Conservation (phyloP, 2,329 filamentous ascomycete genomes). For the Penicillium frequentans region DNA sequence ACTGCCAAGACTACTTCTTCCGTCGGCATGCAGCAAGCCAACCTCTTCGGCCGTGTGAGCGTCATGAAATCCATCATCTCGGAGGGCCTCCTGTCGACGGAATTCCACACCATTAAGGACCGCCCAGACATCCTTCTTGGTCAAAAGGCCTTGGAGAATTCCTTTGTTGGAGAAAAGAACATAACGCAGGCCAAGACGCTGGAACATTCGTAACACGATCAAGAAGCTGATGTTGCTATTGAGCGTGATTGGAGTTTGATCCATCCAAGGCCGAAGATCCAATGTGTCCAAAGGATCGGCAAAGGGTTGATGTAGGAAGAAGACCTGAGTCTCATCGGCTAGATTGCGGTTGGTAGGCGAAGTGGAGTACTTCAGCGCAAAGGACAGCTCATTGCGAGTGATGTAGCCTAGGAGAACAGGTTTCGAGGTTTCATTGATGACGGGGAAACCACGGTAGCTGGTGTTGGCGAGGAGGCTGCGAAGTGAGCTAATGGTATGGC, state of each 20-base stretch:
- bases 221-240: conserved; percentile 74
- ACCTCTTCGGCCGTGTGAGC: conserved; percentile 34
- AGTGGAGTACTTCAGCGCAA: conserved; percentile 68
- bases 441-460: conserved; percentile 85
- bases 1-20: conserved; percentile 31
- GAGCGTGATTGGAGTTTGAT: conserved; percentile 93
- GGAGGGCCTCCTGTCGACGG: conserved; percentile 31
- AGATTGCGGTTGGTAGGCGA: conserved; percentile 51
- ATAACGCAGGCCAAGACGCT: conserved; percentile 88
- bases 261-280: conserved; percentile 96
- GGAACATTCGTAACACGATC: conserved; percentile 89
- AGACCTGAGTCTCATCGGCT: conserved; percentile 71
- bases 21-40: conserved; percentile 38
- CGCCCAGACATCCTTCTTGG: conserved; percentile 97
- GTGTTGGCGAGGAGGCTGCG: conserved; percentile 69
- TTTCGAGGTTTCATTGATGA: conserved; percentile 75
- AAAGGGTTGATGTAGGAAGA: conserved; percentile 80
- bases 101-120: conserved; percentile 78
- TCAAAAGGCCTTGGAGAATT: conserved; percentile 78
- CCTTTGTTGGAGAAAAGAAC: conserved; percentile 84
- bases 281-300: conserved; percentile 75
- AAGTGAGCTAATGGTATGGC: conserved; percentile 80
- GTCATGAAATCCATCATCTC: conserved; percentile 27
- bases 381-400: conserved; percentile 82
- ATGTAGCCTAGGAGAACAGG: conserved; percentile 90